These are phyloP conservation scores for Amanita rimosa DNA, from an alignment of 768 basidiomycete genomes.

Conservation along the genomic window DNA sequence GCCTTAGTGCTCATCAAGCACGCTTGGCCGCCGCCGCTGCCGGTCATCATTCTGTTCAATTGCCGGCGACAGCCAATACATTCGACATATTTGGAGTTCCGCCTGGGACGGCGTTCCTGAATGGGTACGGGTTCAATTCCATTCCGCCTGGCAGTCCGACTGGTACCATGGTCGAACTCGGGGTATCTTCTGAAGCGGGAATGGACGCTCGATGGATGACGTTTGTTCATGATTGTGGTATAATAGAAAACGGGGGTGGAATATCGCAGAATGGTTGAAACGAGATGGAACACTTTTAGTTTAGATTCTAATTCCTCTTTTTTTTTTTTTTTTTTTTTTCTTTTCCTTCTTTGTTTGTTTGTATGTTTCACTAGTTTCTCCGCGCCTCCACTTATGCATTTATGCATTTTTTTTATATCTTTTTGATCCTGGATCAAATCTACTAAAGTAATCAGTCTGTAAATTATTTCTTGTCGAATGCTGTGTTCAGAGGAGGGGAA, in stretches of 20 bases:
- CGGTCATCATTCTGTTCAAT: background rate
- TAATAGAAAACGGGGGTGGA: slow-evolving; percentile 22
- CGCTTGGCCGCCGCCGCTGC: background rate
- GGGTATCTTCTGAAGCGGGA: slow-evolving; percentile 30
- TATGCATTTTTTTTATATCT: too few relatives aligned
- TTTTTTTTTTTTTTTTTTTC: too few relatives aligned
- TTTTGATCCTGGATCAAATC: too few relatives aligned
- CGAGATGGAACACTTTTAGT: background rate
- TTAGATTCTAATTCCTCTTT: background rate
- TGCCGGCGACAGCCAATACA: background rate
- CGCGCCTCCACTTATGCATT: too few relatives aligned
- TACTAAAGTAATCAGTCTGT: too few relatives aligned
- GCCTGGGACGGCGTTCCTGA: background rate
- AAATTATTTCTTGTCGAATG: too few relatives aligned
- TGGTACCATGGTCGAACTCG: slow-evolving; percentile 30
- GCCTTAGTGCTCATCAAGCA: background rate
- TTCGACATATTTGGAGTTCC: slow-evolving; percentile 1
- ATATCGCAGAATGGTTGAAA: background rate
- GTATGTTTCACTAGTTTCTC: too few relatives aligned
- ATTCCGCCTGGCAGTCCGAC: slow-evolving; percentile 7
- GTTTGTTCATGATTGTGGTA: slow-evolving; percentile 39
- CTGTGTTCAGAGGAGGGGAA: too few relatives aligned
- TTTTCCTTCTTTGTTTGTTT: too few relatives aligned
- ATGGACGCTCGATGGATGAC: slow-evolving; percentile 39
- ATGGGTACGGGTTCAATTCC: slow-evolving; percentile 2